A percentile compares a stretch with the other conserved stretches of the same genome.
Conservation (phyloP, 2,329 filamentous ascomycete species). For the Fusarium staphyleae region DNA sequence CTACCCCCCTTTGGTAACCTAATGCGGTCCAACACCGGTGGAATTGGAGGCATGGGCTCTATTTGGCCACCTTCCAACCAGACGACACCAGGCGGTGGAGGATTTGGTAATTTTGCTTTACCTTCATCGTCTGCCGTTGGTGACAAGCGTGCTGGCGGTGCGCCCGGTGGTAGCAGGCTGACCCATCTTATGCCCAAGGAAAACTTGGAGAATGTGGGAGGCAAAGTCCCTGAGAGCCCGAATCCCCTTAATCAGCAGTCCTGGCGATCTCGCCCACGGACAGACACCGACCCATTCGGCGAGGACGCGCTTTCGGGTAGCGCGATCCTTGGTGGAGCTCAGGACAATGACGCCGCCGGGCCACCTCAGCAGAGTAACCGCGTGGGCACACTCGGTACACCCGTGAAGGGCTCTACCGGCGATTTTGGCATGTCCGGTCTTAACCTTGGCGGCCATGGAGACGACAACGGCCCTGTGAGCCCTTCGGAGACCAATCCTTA, state of each 20-base stretch:
- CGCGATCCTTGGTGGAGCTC: conserved; percentile 76
- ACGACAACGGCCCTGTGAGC: conserved; percentile 76
- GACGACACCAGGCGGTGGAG: conserved; percentile 72
- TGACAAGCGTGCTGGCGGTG: conserved; percentile 78
- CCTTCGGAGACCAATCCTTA: conserved; percentile 97
- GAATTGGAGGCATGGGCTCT: conserved; percentile 53
- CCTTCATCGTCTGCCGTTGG: conserved; percentile 60
- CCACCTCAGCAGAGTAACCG: conserved; percentile 44
- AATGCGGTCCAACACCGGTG: conserved; percentile 62
- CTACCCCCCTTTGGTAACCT: conserved; percentile 54
- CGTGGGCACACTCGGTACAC: conserved; percentile 58
- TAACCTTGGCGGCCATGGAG: conserved; percentile 63
- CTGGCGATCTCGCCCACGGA: conserved; percentile 68
- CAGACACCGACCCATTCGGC: conserved; percentile 80
- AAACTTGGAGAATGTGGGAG: conserved; percentile 68
- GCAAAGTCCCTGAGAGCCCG: conserved; percentile 59
- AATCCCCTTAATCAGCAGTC: conserved; percentile 52
- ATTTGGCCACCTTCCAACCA: conserved; percentile 59
- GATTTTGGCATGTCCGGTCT: conserved; percentile 70
- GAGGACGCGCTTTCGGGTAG: conserved; percentile 71
- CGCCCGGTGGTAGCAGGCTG: conserved; percentile 80
- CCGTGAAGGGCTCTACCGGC: conserved; percentile 60
- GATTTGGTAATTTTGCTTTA: conserved; percentile 90
- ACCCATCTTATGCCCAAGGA: conserved; percentile 86
- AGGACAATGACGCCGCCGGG: conserved; percentile 65